Percentiles rank a stretch among this genome's conserved stretches.
These are phyloP conservation scores for Cornus suecica DNA, from an alignment of 148 eudicot species.

Conservation along the genomic window DNA sequence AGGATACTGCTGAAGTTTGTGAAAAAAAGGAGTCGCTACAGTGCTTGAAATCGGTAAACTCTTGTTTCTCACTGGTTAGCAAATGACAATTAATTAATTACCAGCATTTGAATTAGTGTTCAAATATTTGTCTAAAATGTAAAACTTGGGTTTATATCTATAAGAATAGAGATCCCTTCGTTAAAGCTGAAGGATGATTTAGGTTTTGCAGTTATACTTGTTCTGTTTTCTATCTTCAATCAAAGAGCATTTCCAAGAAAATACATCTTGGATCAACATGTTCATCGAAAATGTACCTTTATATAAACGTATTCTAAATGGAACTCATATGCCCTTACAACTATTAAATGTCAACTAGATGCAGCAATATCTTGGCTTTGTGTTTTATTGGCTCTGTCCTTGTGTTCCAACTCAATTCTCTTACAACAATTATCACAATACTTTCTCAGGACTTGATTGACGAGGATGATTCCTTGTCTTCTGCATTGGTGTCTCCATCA, in stretches of 20 bases:
- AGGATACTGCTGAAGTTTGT: constrained; percentile 27
- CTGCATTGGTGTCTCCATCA: constrained; percentile 39
- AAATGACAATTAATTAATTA: background rate
- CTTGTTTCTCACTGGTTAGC: background rate
- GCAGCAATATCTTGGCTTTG: background rate
- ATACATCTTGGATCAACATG: background rate
- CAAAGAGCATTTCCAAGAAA: background rate
- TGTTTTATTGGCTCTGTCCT: background rate
- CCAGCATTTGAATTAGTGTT: background rate
- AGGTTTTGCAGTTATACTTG: background rate
- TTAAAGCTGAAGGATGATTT: background rate
- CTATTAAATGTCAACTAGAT: background rate
- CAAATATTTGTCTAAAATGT: background rate
- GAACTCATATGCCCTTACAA: background rate
- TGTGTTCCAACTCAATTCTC: background rate
- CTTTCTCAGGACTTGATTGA: constrained; percentile 42
- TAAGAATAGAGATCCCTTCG: background rate
- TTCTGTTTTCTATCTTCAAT: background rate
- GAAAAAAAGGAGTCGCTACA: constrained; percentile 20
- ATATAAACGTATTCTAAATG: background rate
- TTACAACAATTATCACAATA: constrained; percentile 2
- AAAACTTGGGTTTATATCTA: background rate
- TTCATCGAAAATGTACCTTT: background rate
- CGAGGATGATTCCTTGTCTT: constrained; percentile 38
- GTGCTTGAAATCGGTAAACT: constrained; percentile 38